phyloP scores from a whole-genome alignment of 208 protist genomes.

The Tritrichomonas musculus region DNA sequence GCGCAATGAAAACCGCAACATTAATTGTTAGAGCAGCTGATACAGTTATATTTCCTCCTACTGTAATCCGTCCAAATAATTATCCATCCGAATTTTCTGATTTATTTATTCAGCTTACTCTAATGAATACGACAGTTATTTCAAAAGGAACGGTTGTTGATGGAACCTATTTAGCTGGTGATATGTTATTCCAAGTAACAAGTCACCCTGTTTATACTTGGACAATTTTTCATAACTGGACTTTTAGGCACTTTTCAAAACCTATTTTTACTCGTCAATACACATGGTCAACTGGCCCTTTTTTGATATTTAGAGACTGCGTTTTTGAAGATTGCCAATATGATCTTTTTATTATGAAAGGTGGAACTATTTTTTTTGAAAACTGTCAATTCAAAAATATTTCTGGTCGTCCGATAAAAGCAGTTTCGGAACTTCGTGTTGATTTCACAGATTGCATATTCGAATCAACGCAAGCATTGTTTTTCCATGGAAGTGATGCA shows the following conservation, averaged over 20 bases:
- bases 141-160: background rate
- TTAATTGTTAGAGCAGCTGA: background rate
- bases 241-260: background rate
- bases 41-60: background rate
- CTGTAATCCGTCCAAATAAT: background rate
- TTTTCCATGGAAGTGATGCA: background rate
- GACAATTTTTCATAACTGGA: background rate
- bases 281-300: background rate
- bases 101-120: background rate
- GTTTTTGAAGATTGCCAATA: background rate
- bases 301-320: background rate
- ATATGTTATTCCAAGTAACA: background rate
- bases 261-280: background rate
- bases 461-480: background rate
- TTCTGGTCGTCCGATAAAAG: background rate
- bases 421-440: background rate
- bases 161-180: background rate
- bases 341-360: background rate
- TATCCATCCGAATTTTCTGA: slow-evolving; percentile 27
- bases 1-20: background rate
- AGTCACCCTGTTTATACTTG: background rate
- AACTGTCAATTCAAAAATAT: background rate
- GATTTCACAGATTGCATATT: background rate
- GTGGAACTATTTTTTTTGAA: slow-evolving; percentile 8
- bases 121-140: background rate